These are phyloP conservation scores for Scheffersomyces stipitis DNA, from an alignment of 805 yeast genomes.

Conservation along the genomic window DNA sequence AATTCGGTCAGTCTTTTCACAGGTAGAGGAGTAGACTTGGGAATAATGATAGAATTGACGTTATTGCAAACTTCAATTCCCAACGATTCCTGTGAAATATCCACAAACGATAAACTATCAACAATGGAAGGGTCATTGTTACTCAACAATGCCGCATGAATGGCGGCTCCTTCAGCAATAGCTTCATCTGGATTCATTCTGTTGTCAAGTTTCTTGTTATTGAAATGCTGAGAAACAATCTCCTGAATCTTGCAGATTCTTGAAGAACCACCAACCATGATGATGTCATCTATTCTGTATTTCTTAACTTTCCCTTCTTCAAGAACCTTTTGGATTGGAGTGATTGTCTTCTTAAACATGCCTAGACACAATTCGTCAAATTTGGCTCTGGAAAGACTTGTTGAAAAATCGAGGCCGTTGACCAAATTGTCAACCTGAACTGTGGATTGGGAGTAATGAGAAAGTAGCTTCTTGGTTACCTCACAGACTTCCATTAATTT, in stretches of 20 bases:
- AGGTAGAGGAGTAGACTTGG: slow-evolving; percentile 62
- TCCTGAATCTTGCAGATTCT: slow-evolving; percentile 47
- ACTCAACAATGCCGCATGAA: slow-evolving; percentile 95
- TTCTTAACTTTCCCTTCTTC: slow-evolving; percentile 45
- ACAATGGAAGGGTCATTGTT: slow-evolving; percentile 46
- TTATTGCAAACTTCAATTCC: too few relatives aligned
- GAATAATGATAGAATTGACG: too few relatives aligned
- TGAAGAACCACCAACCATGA: slow-evolving; percentile 46
- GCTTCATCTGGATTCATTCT: slow-evolving; percentile 48
- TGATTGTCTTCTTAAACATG: slow-evolving; percentile 40
- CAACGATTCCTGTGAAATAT: slow-evolving; percentile 94
- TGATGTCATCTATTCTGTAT: slow-evolving; percentile 44
- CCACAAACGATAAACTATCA: slow-evolving; percentile 89
- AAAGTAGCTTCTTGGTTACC: slow-evolving; percentile 45
- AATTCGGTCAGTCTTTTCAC: slow-evolving; percentile 75
- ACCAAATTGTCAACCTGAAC: slow-evolving; percentile 44
- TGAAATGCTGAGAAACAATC: slow-evolving; percentile 40
- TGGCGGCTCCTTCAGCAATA: slow-evolving; percentile 72
- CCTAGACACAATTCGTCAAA: slow-evolving; percentile 44
- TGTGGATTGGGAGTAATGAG: slow-evolving; percentile 38
- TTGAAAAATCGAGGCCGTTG: slow-evolving; percentile 45
- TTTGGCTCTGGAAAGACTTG: slow-evolving; percentile 42
- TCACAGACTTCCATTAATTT: slow-evolving; percentile 44
- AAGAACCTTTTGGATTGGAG: slow-evolving; percentile 44
- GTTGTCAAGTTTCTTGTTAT: slow-evolving; percentile 43